Evolutionary conservation across 768 basidiomycete genomes (phyloP).

Genomic region (Collybia mongolica): DNA sequence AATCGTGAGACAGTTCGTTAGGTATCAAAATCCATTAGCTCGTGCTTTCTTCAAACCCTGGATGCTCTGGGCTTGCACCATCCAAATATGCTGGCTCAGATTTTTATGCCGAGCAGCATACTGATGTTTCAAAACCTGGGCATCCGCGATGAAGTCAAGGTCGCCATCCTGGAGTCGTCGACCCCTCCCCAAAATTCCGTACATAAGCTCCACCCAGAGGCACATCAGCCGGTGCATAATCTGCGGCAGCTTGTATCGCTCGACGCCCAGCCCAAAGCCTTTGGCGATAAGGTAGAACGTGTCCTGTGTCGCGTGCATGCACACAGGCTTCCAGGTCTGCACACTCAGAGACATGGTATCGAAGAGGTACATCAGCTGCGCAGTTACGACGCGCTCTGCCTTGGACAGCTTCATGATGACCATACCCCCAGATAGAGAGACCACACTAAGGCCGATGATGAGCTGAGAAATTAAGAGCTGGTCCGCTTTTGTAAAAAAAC

Average conservation of each 20-base stretch:
- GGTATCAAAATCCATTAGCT: neutral
- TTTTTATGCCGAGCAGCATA: neutral
- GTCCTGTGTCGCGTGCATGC: slow-evolving; percentile 20
- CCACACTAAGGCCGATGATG: slow-evolving; percentile 18
- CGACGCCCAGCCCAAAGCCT: slow-evolving; percentile 12
- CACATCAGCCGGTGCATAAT: neutral
- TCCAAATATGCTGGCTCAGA: neutral
- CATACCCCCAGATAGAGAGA: slow-evolving; percentile 10
- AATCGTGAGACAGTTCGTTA: neutral
- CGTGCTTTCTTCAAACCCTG: neutral
- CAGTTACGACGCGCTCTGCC: slow-evolving; percentile 18
- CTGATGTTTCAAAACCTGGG: neutral
- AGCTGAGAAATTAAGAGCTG: slow-evolving; percentile 22
- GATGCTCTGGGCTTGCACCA: neutral
- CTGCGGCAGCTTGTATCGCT: neutral
- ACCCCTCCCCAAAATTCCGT: neutral
- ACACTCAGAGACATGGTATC: slow-evolving; percentile 17
- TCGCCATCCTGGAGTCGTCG: neutral
- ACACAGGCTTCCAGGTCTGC: slow-evolving; percentile 17
- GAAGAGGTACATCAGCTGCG: slow-evolving; percentile 22
- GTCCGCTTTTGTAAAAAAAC: slow-evolving; percentile 9
- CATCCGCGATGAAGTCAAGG: neutral
- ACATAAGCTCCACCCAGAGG: neutral
- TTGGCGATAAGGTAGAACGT: slow-evolving; percentile 22
- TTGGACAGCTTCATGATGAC: slow-evolving; percentile 21